Conservation (phyloP, 2,329 filamentous ascomycete genomes). For the Aspergillus udagawae region DNA sequence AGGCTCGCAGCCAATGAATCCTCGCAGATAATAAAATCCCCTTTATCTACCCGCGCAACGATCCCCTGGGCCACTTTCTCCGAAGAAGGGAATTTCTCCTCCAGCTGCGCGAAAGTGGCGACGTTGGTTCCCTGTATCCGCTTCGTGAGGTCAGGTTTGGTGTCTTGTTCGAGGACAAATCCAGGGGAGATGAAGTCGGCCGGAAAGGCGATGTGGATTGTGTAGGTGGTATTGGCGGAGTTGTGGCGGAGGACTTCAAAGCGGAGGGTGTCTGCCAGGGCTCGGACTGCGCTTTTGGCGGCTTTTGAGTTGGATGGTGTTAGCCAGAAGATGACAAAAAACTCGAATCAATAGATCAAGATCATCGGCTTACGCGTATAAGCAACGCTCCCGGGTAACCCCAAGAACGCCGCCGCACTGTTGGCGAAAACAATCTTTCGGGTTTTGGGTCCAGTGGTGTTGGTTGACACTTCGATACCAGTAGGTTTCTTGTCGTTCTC, state of each 20-base stretch:
- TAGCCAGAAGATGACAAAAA: not conserved
- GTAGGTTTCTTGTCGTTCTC: not conserved
- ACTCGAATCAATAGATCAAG: too few relatives aligned
- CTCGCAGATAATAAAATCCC: slow-evolving; percentile 3
- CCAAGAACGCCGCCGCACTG: not conserved
- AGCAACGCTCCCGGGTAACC: not conserved
- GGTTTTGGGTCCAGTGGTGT: not conserved
- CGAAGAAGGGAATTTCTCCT: not conserved
- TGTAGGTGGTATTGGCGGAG: not conserved
- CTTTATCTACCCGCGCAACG: slow-evolving; percentile 1
- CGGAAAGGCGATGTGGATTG: slow-evolving; percentile 6
- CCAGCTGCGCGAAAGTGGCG: slow-evolving; percentile 1
- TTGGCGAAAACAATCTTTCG: not conserved
- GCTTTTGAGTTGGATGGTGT: not conserved
- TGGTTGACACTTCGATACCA: not conserved
- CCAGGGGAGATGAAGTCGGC: slow-evolving; percentile 1
- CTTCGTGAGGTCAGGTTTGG: slow-evolving; percentile 4
- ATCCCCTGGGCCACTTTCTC: not conserved
- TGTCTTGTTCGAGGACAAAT: slow-evolving; percentile 3
- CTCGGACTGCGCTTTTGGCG: slow-evolving; percentile 3
- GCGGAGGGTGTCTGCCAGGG: slow-evolving; percentile 5
- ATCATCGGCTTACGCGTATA: not conserved
- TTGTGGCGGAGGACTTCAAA: slow-evolving; percentile 4
- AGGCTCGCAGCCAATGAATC: not conserved
- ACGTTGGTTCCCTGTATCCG: slow-evolving; percentile 1